Evolutionary conservation across 2,329 filamentous ascomycete genomes (phyloP), one percentile per base, ranked within the genome.

Genomic region (Ophiostoma sp.): DNA sequence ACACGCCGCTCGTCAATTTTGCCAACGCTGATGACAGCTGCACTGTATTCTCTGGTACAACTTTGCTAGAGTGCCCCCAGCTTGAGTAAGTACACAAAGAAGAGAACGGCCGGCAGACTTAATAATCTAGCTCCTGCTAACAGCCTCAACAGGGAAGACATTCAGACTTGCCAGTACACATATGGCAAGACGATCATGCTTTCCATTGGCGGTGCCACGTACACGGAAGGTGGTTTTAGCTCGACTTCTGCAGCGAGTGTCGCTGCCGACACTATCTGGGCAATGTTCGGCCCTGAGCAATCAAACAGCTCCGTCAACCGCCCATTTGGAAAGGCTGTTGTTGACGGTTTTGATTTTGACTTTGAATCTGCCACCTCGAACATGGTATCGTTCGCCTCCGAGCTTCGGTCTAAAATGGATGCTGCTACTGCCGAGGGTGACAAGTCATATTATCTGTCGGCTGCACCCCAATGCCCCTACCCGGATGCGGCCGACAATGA

Each of bases 311-410:
- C 76, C 1, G 79, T 79, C 7, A 81, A 85, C 68, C 85, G 90
- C 8, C 90, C 90, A 1, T 92, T 92, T 75, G 87, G 87, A 67
- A 77, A 78, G 12, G 85, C 87, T 9, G 80, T 85, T 4, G 78
- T 93, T 58, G 89, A 93, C 75, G 90, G 90, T 4, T 92, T 93
- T 76, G 90, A 93, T 77, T 86, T 92, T 71, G 90, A 93, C 76
- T 87, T 92, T 71, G 89, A 92, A 78, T 80, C 84, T 4, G 76
- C 77, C 2, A 83, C 84, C 14, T 76, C 77, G 64, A 87, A 90
- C 77, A 86, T 89, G 78, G 81, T 80, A 0, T 78, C 84, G 1
- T 90, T 92, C 72, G 87, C 83, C 1, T 79, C 81, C 49, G 79
- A 82, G 67, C 81, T 91, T 9, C 84, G 87, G 42, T 73, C 75